Percentiles rank a stretch among this genome's conserved stretches.
Conservation (phyloP, 306 rosid species). For the Malus sylvestris region DNA sequence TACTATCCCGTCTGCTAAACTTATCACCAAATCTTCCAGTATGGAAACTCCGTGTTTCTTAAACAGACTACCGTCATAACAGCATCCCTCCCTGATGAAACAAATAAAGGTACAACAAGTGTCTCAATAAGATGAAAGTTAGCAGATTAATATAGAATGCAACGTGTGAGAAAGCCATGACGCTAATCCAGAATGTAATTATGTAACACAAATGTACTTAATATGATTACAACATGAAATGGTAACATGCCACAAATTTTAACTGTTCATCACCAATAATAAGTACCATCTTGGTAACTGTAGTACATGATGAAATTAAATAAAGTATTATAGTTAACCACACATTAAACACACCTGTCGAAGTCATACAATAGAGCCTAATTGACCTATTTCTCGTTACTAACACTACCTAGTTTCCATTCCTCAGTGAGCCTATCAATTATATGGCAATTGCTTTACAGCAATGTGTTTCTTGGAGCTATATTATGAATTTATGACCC, state of each 20-base stretch:
- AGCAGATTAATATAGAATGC: background rate
- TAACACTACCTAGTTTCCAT: background rate
- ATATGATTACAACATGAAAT: background rate
- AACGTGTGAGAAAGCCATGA: background rate
- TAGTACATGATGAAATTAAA: background rate
- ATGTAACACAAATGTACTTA: slow-evolving; percentile 6
- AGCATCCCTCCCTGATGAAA: slow-evolving; percentile 53
- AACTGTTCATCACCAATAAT: background rate
- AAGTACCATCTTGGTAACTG: background rate
- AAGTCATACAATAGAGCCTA: background rate
- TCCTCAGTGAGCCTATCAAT: background rate
- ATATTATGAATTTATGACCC: background rate
- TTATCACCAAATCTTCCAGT: slow-evolving; percentile 81
- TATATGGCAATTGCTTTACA: background rate
- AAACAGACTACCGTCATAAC: slow-evolving; percentile 50
- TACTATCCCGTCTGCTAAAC: slow-evolving; percentile 80
- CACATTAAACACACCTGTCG: background rate
- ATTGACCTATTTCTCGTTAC: background rate
- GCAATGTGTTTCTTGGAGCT: background rate
- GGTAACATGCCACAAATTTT: background rate
- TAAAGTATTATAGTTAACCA: background rate
- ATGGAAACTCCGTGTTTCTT: slow-evolving; percentile 64
- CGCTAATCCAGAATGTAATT: background rate
- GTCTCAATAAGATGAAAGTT: background rate
- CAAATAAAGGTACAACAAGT: slow-evolving; percentile 19